Base-by-base conservation (phyloP, 2,329 filamentous ascomycete species). In the Daldinia eschscholtzii region DNA sequence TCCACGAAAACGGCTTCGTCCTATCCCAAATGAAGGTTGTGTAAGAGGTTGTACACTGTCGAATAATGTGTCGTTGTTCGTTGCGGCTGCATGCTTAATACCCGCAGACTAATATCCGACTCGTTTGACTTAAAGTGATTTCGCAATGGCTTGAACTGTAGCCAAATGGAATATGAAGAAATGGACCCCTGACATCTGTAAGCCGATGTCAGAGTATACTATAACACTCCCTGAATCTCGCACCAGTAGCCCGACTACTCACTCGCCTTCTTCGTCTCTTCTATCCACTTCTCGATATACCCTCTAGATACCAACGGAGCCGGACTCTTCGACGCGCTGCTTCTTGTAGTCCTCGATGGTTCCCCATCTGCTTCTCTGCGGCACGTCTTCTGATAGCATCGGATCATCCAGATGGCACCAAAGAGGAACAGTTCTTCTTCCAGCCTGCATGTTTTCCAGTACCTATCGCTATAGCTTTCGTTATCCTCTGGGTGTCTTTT, bases 271-370 rank as follows among this genome's bases (percentile, higher is more conserved):
- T 37, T 30, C 46, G 28, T 53, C 35, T 39, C 10, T 15, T 35
- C 33, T 35, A 35, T 35, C 33, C 33, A 39, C 35, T 12, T 4
- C 35, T 39, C 35, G 35, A 35, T 35, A 35, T 7, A 35, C 5
- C 53, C 10, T 5, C 10, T 62, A 64, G 13, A 9, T 50, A 18
- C 33, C 58, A 5, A 56, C 53, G n/a, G 61, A 57, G 37, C 57
- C 42, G 39, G 58, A 44, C 6, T 41, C 58, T 9, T 50, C 56
- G 2, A 55, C 12, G 55, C 61, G 56, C 3, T 15, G 59, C 35
- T 52, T 66, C 4, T 35, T 61, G 50, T 41, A 57, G 55, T 68
- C 60, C 53, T 69, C 63, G 33, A 9, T 2, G 1, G 33, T 9
- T 35, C 33, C 33, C 33, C 33, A 6, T 9, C 33, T 35, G 5